phyloP scores from a whole-genome alignment of 495 filamentous ascomycete genomes.

The Podospora pseudoanserina region DNA sequence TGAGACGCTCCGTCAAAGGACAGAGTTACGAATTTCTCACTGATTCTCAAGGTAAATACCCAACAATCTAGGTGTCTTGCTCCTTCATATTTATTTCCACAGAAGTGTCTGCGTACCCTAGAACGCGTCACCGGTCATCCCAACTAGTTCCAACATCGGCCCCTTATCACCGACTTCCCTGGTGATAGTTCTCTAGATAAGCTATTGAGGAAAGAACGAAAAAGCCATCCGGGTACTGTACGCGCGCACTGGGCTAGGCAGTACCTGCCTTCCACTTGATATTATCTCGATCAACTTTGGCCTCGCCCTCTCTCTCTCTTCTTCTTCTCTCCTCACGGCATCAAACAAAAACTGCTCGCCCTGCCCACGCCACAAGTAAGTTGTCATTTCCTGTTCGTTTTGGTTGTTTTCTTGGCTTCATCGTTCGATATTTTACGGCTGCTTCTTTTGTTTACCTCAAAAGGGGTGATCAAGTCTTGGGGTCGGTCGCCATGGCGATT shows the following conservation, averaged over 20 bases:
- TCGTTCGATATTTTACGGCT: not conserved
- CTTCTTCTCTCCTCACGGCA: not conserved
- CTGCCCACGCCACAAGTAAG: not conserved
- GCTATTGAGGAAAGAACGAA: not conserved
- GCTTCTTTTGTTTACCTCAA: not conserved
- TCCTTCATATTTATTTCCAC: not conserved
- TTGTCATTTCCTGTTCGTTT: not conserved
- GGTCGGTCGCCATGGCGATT: not conserved
- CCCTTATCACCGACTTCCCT: not conserved
- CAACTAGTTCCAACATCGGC: not conserved
- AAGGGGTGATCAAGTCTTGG: not conserved
- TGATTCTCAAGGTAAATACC: not conserved
- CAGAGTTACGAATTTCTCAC: not conserved
- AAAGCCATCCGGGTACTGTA: not conserved
- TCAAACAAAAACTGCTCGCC: not conserved
- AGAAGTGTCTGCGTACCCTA: not conserved
- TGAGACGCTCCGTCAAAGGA: not conserved
- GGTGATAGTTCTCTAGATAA: not conserved
- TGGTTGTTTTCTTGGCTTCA: not conserved
- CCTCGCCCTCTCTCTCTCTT: not conserved
- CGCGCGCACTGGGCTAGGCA: not conserved
- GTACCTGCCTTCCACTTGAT: not conserved
- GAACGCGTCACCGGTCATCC: not conserved
- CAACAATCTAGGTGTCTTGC: not conserved
- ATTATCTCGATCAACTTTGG: not conserved